Percentiles rank a stretch among this genome's conserved stretches.
Conservation (phyloP, 176 grass and related monocot species). For the Raddia distichophylla region DNA sequence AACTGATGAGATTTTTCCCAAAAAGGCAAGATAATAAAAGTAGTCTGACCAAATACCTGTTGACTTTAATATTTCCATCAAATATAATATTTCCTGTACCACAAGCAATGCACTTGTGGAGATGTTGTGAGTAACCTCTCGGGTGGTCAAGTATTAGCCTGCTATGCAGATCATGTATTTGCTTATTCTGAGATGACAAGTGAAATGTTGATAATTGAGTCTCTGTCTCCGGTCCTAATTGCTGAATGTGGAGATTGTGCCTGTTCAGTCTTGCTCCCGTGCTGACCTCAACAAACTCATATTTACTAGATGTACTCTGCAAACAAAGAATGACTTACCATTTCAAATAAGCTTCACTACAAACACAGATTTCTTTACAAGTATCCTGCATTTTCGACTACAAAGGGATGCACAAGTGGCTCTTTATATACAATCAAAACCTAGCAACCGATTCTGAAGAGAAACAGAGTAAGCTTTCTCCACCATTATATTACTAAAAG, state of each 20-base stretch:
- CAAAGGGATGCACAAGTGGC: not conserved
- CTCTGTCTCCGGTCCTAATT: slow-evolving; percentile 75
- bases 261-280: slow-evolving; percentile 83
- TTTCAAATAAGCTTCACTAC: not conserved
- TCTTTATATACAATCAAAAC: not conserved
- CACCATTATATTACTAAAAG: not conserved
- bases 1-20: not conserved
- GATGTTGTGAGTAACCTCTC: slow-evolving; percentile 74
- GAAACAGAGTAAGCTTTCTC: not conserved
- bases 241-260: slow-evolving; percentile 92
- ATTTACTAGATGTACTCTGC: slow-evolving; percentile 74
- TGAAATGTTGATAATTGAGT: slow-evolving; percentile 78
- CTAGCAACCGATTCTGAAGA: not conserved
- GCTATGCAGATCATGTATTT: slow-evolving; percentile 98
- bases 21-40: not conserved
- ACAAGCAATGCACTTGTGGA: slow-evolving; percentile 91
- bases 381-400: not conserved
- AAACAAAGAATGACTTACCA: slow-evolving; percentile 16
- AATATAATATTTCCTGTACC: slow-evolving; percentile 72
- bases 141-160: slow-evolving; percentile 86
- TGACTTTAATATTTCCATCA: slow-evolving; percentile 96
- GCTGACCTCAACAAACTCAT: slow-evolving; percentile 84
- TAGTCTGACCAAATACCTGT: slow-evolving; percentile 58
- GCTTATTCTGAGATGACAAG: slow-evolving; percentile 75
- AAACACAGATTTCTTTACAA: not conserved